Evolutionary conservation across 225 moss, liverwort and hornwort genomes (phyloP).

Genomic region (Bryoerythrophyllum caledonicum): DNA sequence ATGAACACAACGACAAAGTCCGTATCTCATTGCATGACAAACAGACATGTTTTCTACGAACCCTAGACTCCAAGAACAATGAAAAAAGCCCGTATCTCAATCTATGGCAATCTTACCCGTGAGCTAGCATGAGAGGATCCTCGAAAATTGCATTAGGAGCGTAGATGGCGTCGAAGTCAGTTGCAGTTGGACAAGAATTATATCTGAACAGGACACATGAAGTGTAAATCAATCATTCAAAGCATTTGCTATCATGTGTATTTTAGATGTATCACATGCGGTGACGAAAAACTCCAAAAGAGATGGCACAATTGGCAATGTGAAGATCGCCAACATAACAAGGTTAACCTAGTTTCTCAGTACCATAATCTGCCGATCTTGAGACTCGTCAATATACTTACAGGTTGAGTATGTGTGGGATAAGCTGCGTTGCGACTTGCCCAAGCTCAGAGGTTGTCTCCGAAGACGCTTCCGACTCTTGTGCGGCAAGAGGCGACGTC

Average conservation of each 20-base stretch:
- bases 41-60: no score
- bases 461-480: background rate
- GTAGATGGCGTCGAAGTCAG: conserved; percentile 66
- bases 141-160: conserved; percentile 68
- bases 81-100: background rate
- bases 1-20: background rate
- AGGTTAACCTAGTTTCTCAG: background rate
- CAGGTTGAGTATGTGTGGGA: conserved; percentile 74
- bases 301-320: no score
- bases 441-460: conserved; percentile 36
- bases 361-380: background rate
- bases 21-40: no score
- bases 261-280: no score
- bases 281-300: no score
- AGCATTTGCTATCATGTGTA: no score
- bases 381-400: conserved; percentile 23
- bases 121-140: conserved; percentile 69
- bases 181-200: conserved; percentile 55
- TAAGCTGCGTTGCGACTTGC: conserved; percentile 42
- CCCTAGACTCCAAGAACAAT: background rate
- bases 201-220: conserved; percentile 43
- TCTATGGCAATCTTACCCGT: no score
- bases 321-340: no score
- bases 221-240: no score
- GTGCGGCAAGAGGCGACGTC: background rate